Base-by-base conservation (phyloP, 495 filamentous ascomycete species). In the Cairneyella variabilis region DNA sequence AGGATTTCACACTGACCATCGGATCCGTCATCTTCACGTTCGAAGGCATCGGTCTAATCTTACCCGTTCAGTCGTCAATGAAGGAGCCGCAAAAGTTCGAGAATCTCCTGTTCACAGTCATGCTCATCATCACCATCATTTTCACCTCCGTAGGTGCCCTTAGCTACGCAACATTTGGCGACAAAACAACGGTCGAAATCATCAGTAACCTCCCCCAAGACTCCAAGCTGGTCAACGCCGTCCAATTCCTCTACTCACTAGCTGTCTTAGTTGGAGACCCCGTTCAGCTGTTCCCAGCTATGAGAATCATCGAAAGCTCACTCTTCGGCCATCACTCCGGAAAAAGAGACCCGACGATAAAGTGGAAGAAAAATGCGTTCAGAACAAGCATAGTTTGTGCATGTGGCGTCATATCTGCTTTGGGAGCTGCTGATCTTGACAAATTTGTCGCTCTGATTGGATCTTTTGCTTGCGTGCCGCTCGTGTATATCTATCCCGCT, bases 321-420 rank as follows among this genome's bases (percentile, higher is more conserved):
- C 53, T 84, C 51, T 82, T 79, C 53, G 77, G 76, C 8, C 68
- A 71, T 4, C 69, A 67, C 16, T 83, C 83, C 1, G 83, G 83
- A 2, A 84, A 80, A 63, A 69, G 66, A 23, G 74, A 70, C 47
- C 51, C 61, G 11, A 57, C 60, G 16, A 83, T 73, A 34, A 86
- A 86, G 58, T 86, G 83, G 83, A 79, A 78, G 61, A 86, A 86
- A 74, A 86, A 86, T 51, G 68, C 59, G 3, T 79, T 86, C 48
- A 72, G 83, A 2, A 57, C 76, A 0, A 57, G 34, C 0, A 44
- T 83, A 8, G 76, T 83, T 9, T 46, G 73, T 1, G 3, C 76
- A 2, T 82, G 79, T 38, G 78, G 74, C 2, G 59, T 68, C 9
- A 70, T 85, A 25, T 69, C 80, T 2, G 70, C 78, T 4, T 8